phyloP scores from a whole-genome alignment of 1,284 basidiomycete genomes.

The Ceratobasidium sp. region DNA sequence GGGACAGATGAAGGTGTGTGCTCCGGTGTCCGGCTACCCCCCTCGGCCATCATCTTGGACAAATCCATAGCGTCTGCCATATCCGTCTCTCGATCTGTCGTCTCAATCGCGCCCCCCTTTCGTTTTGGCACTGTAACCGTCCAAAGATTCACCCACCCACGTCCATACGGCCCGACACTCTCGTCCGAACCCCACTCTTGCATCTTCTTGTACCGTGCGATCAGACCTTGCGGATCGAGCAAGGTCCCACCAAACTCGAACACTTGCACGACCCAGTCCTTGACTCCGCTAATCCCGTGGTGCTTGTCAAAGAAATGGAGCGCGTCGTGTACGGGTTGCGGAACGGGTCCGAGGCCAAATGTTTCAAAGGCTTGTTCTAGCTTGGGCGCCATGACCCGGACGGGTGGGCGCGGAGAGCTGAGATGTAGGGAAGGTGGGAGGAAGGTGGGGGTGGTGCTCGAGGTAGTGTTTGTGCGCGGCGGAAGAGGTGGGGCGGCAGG shows the following conservation, averaged over 20 bases:
- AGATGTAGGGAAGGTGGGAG: conserved; percentile 42
- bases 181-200: conserved; percentile 56
- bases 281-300: conserved; percentile 60
- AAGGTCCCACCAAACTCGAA: conserved; percentile 67
- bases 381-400: conserved; percentile 43
- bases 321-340: conserved; percentile 49
- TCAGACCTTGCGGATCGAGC: conserved; percentile 64
- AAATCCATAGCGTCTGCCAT: conserved; percentile 31
- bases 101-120: conserved; percentile 1
- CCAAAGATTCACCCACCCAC: conserved; percentile 68
- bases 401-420: conserved; percentile 45
- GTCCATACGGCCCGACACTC: conserved; percentile 46
- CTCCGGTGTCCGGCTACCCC: background rate
- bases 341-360: conserved; percentile 46
- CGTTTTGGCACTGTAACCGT: conserved; percentile 56
- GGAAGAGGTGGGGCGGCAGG: conserved; percentile 27
- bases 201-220: conserved; percentile 60
- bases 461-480: background rate
- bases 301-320: conserved; percentile 61
- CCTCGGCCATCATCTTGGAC: conserved; percentile 28
- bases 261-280: conserved; percentile 63
- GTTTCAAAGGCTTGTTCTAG: conserved; percentile 43
- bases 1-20: conserved; percentile 5
- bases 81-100: conserved; percentile 10
- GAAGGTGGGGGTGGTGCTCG: background rate